Percentiles rank a stretch among this genome's conserved stretches.
phyloP scores from a whole-genome alignment of 1,284 basidiomycete species.

The Ceratobasidium theobromae region DNA sequence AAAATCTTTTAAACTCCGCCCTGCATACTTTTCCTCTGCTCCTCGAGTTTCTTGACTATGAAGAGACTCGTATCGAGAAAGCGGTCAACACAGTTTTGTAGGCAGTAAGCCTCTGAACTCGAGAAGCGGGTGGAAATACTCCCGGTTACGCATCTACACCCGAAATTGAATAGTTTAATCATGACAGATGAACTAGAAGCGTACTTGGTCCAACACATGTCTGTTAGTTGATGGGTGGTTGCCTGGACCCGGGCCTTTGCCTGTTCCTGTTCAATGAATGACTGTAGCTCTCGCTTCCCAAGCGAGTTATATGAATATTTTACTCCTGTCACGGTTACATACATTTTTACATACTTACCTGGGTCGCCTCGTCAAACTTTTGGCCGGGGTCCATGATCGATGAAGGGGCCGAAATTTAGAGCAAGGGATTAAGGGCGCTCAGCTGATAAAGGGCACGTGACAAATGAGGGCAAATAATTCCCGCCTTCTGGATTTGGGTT shows the following conservation, averaged over 20 bases:
- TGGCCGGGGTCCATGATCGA: slow-evolving; percentile 31
- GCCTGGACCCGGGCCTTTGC: slow-evolving; percentile 76
- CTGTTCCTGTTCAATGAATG: slow-evolving; percentile 87
- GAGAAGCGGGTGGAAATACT: slow-evolving; percentile 85
- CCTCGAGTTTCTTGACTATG: slow-evolving; percentile 81
- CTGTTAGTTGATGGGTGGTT: slow-evolving; percentile 69
- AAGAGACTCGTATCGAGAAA: slow-evolving; percentile 92
- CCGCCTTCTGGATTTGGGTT: not conserved
- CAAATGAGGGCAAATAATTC: not conserved
- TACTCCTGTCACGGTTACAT: not conserved
- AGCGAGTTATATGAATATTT: not conserved
- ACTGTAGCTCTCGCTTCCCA: slow-evolving; percentile 77
- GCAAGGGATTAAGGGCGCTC: not conserved
- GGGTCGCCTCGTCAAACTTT: slow-evolving; percentile 77
- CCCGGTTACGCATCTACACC: slow-evolving; percentile 76
- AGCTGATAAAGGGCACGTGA: slow-evolving; percentile 10
- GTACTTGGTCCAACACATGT: slow-evolving; percentile 89
- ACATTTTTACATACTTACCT: slow-evolving; percentile 50
- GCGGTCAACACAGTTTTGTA: slow-evolving; percentile 89
- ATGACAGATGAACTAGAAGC: not conserved
- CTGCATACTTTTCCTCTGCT: slow-evolving; percentile 48
- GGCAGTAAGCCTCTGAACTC: slow-evolving; percentile 78
- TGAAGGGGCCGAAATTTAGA: not conserved
- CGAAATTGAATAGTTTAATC: slow-evolving; percentile 33
- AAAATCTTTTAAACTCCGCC: not conserved